Conservation (phyloP, 345 rosid genomes). For the Sisymbrium irio region DNA sequence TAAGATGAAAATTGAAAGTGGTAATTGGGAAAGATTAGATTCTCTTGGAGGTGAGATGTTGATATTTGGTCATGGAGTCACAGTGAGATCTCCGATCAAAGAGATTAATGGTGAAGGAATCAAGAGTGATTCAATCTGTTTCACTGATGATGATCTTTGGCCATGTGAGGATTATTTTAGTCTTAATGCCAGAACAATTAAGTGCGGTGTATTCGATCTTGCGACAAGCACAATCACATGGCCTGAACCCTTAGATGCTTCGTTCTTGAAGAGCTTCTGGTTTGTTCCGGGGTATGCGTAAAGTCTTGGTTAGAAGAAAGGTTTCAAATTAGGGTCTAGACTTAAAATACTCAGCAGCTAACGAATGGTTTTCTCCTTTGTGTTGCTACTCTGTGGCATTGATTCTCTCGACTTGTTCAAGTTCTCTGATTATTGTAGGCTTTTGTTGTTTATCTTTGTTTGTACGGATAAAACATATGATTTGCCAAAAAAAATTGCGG, state of each 20-base stretch:
- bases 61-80: conserved; percentile 20
- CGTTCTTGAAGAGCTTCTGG: conserved; percentile 1
- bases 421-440: too few species aligned
- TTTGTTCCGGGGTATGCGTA: conserved; percentile 18
- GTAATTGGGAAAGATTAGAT: conserved; percentile 14
- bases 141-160: conserved; percentile 1
- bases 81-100: conserved; percentile 14
- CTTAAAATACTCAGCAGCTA: not conserved
- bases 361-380: not conserved
- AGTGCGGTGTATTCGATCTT: conserved; percentile 5
- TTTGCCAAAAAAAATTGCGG: too few species aligned
- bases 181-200: not conserved
- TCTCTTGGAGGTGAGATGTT: conserved; percentile 23
- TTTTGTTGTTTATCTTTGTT: too few species aligned
- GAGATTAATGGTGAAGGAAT: conserved; percentile 5
- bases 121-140: conserved; percentile 21
- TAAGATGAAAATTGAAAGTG: conserved; percentile 14
- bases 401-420: too few species aligned
- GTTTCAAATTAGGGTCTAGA: not conserved
- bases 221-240: conserved; percentile 4
- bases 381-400: too few species aligned
- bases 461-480: too few species aligned
- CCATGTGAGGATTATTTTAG: not conserved
- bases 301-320: not conserved
- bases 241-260: not conserved